A percentile compares a stretch with the other conserved stretches of the same genome.
Evolutionary conservation across 2,329 filamentous ascomycete species (phyloP).

Genomic region (Cladosporium velox): DNA sequence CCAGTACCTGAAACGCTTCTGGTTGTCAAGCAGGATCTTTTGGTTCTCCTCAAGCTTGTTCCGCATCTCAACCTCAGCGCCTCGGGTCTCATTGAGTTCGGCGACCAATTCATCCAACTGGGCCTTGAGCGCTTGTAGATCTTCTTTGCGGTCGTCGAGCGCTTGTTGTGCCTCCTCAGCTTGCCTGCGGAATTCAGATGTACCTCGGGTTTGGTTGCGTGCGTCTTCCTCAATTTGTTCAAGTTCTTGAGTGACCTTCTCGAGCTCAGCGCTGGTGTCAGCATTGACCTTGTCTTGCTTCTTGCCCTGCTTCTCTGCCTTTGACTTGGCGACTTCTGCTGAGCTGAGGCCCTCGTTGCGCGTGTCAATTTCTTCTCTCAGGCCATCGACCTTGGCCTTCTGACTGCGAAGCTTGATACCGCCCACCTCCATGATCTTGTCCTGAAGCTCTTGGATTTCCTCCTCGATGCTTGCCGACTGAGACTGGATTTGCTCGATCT

Average conservation of each 20-base stretch:
- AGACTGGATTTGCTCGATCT: constrained; percentile 75
- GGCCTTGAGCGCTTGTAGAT: constrained; percentile 75
- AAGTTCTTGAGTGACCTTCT: constrained; percentile 69
- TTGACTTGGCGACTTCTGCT: constrained; percentile 84
- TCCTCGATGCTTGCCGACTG: constrained; percentile 89
- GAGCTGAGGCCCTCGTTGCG: constrained; percentile 80
- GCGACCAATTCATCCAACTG: constrained; percentile 84
- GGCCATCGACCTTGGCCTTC: constrained; percentile 83
- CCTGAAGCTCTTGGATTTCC: constrained; percentile 88
- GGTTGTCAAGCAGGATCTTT: constrained; percentile 82
- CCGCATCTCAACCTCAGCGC: constrained; percentile 93
- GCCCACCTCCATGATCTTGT: constrained; percentile 98
- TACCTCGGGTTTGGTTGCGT: constrained; percentile 71
- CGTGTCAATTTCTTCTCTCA: constrained; percentile 81
- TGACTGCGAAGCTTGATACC: constrained; percentile 90
- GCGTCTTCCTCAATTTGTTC: constrained; percentile 79
- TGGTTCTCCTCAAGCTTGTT: constrained; percentile 97
- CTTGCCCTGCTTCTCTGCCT: constrained; percentile 86
- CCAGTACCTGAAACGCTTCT: constrained; percentile 83
- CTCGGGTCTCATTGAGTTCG: constrained; percentile 85
- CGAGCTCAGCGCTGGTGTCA: constrained; percentile 78
- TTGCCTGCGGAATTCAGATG: constrained; percentile 69
- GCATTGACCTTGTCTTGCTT: constrained; percentile 84
- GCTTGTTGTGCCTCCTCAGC: constrained; percentile 80
- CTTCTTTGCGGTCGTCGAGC: constrained; percentile 75